Base-by-base conservation (phyloP, 2,329 filamentous ascomycete species). In the Calonectria henricotiae region DNA sequence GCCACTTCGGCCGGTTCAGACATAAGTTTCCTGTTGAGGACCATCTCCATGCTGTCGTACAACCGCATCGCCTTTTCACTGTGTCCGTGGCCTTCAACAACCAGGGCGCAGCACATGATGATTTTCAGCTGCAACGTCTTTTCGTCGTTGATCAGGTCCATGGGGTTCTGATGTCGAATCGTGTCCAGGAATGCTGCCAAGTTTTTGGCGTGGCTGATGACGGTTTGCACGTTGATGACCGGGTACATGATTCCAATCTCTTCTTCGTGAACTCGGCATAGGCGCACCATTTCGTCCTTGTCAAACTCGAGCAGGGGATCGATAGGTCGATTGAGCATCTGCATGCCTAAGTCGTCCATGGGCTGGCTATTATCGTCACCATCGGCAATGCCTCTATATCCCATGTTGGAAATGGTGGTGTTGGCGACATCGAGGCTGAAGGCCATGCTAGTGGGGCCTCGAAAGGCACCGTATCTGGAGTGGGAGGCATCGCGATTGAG, bases 241-340 rank as follows among this genome's bases (percentile, higher is more conserved):
- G 96, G 96, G 80, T 97, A 98, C 94, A 98, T 97, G 77, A 96
- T 89, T 49, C 94, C 94, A 77, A 97, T 92, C 80, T 98, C 95
- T 76, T 98, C 95, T 74, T 97, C 93, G 78, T 96, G 96, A 0
- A 97, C 85, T 15, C 89, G 87, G 74, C 94, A 94, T 15, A 98
- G 83, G 1, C 94, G 90, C 23, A 96, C 81, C 77, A 96, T 94
- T 78, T 98, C 95, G 41, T 95, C 90, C 77, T 92, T 91, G 65
- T 89, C 89, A 60, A 97, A 89, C 8, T 91, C 87, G 90, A 94
- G 95, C 32, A 98, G 88, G 0, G 95, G 94, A 79, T 98, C 96
- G 87, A 51, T 71, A 37, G 77, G 67, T 79, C 83, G 78, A 86
- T 86, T 27, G 84, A 79, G 35, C n/a, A 73, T 37, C 11, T 66